Conservation (phyloP, 2,329 filamentous ascomycete genomes). For the Bipolaris oryzae region DNA sequence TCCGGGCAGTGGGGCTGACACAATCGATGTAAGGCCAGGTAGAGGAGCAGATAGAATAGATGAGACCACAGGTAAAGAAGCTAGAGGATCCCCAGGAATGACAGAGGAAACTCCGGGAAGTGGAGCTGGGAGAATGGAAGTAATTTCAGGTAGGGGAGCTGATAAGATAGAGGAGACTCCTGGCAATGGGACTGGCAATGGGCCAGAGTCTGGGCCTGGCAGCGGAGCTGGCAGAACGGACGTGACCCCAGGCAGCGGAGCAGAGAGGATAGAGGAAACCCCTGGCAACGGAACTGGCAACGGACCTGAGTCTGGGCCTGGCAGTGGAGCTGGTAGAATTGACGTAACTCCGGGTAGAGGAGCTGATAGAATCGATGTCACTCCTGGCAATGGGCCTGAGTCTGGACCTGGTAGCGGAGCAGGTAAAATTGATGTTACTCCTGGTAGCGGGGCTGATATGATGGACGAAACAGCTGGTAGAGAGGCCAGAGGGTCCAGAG, state of each 20-base stretch:
- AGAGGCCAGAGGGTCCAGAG: not conserved
- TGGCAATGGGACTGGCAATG: not conserved
- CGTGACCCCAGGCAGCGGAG: not conserved
- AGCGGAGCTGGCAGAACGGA: not conserved
- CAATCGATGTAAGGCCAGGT: not conserved
- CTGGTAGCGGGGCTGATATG: too few relatives aligned
- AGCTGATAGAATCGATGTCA: not conserved
- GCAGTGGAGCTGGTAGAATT: too few relatives aligned
- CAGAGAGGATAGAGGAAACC: not conserved
- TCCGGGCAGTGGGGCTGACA: not conserved
- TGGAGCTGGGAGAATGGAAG: not conserved
- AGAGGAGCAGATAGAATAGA: not conserved
- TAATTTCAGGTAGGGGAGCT: not conserved
- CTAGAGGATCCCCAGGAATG: not conserved
- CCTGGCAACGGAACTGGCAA: not conserved
- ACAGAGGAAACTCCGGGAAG: not conserved
- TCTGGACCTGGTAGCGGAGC: too few relatives aligned
- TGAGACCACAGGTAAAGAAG: not conserved
- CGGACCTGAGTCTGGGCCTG: too few relatives aligned
- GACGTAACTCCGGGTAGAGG: too few relatives aligned
- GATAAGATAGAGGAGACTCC: not conserved
- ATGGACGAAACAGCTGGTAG: not conserved
- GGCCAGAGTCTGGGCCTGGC: too few relatives aligned
- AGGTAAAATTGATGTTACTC: too few relatives aligned
- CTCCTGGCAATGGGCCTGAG: not conserved